phyloP scores from a whole-genome alignment of 2,329 filamentous ascomycete species.

The Thermomyces lanuginosus region DNA sequence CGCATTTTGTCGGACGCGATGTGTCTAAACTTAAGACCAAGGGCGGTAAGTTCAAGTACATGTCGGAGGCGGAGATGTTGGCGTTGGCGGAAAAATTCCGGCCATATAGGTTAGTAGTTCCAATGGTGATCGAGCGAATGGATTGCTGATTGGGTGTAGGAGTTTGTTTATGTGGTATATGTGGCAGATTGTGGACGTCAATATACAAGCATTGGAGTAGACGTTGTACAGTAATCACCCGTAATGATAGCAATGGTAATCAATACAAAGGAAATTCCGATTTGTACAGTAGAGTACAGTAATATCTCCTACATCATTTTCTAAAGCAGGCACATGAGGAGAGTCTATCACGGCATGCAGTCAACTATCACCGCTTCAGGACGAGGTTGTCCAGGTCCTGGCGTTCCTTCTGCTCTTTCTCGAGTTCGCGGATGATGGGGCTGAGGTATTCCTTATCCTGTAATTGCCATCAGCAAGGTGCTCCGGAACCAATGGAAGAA shows the following conservation, averaged over 20 bases:
- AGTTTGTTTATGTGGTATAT: constrained; percentile 98
- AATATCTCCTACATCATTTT: constrained; percentile 1
- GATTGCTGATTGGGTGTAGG: constrained; percentile 28
- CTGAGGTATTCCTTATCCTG: constrained; percentile 52
- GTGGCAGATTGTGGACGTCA: constrained; percentile 74
- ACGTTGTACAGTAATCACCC: not conserved
- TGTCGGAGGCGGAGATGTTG: constrained; percentile 84
- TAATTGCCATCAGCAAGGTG: constrained; percentile 8
- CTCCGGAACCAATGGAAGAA: constrained; percentile 1
- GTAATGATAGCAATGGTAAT: not conserved
- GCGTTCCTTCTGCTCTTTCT: constrained; percentile 50
- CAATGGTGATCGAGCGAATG: not conserved
- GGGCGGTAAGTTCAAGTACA: constrained; percentile 90
- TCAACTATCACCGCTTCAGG: constrained; percentile 31
- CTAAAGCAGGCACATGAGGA: constrained; percentile 1
- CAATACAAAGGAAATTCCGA: constrained; percentile 2
- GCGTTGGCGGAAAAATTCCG: constrained; percentile 63
- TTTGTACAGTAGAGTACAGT: not conserved
- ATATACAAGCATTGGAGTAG: constrained; percentile 39
- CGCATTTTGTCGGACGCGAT: constrained; percentile 67
- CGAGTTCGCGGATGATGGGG: constrained; percentile 52
- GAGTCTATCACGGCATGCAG: constrained; percentile 8
- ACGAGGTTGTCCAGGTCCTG: constrained; percentile 52
- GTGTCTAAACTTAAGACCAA: constrained; percentile 67
- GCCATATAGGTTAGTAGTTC: constrained; percentile 50